Conservation (phyloP, 208 protist genomes). For the Wallacemonas sp. region DNA sequence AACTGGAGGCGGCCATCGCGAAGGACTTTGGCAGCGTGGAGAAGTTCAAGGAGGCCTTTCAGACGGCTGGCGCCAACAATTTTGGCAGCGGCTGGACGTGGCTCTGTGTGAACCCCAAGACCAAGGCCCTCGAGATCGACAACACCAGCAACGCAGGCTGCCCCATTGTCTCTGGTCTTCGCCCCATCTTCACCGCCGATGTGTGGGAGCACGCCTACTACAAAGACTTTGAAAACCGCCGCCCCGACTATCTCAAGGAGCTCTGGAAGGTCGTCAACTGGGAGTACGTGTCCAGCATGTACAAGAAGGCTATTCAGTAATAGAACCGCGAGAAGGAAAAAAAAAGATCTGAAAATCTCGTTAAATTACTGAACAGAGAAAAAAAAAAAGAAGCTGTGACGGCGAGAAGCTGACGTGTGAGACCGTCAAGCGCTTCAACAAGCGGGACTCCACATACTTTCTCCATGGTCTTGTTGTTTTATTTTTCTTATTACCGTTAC, state of each 20-base stretch:
- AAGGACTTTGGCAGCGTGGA: constrained; percentile 83
- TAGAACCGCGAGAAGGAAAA: background rate
- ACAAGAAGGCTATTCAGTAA: constrained; percentile 51
- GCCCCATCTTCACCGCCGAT: constrained; percentile 88
- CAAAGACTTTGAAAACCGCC: constrained; percentile 92
- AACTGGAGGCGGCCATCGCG: constrained; percentile 67
- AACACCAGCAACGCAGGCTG: constrained; percentile 92
- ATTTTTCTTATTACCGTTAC: background rate
- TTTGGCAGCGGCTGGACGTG: constrained; percentile 96
- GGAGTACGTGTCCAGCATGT: constrained; percentile 72
- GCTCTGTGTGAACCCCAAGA: constrained; percentile 88
- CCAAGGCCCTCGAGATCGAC: constrained; percentile 75
- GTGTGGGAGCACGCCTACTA: constrained; percentile 97
- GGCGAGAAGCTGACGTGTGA: too few species aligned
- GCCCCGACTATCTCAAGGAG: constrained; percentile 89
- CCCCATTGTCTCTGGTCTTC: constrained; percentile 65
- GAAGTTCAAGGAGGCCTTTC: constrained; percentile 89
- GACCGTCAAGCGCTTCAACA: too few species aligned
- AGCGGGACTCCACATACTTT: background rate
- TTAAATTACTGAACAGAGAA: too few species aligned
- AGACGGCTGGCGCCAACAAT: constrained; percentile 75
- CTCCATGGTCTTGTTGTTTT: background rate
- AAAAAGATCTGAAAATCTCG: background rate
- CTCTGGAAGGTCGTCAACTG: constrained; percentile 91
- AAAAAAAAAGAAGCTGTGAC: background rate